Base-by-base conservation (phyloP, 352 stramenopile genomes). In the Phytophthora pluvialis region DNA sequence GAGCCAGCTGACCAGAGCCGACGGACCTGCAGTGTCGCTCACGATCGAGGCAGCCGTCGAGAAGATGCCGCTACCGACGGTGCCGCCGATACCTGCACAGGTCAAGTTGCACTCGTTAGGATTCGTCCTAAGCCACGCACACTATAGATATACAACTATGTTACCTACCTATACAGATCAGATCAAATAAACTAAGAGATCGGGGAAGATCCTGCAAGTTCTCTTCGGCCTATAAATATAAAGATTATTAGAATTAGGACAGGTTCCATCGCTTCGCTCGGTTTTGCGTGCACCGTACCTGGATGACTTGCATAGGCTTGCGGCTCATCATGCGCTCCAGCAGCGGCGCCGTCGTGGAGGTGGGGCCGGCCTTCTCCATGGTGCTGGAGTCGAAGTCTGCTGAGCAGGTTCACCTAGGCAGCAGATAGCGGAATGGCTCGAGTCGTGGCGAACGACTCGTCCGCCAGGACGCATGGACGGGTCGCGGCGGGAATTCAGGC, bases 71-170 rank as follows among this genome's bases (percentile, higher is more conserved):
- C 73, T 86, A 21, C 87, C 88, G 9, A 86, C 82, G 1, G 86
- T 58, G 18, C 87, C 88, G 52, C 91, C 91, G 9, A 97, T 83
- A 31, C 90, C 90, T 50, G 95, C 74, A 51, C 59, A 83, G 26
- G 31, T 43, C 18, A 45, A 40, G 29, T 42, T 21, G 13, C 5
- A 36, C 26, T 21, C 13, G 12, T 36, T 53, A 53, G 29, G 8
- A 26, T 26, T 26, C 12, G 46, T 39, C 28, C 45, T 39, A 39
- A 32, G 6, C n/a, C 13, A 21, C n/a, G 2, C 5, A 25, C 35
- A 5, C 18, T 10, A 26, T 44, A 25, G 21, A 8, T 21, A 44
- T 9, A 16, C 25, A 25, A 1, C 12, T 36, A 32, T 35, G 21
- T 10, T 16, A 50, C 47, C 2, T 83, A 39, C 90, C 90, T 33